These are phyloP conservation scores for Coprinellus micaceus DNA, from an alignment of 768 basidiomycete species.

Conservation along the genomic window DNA sequence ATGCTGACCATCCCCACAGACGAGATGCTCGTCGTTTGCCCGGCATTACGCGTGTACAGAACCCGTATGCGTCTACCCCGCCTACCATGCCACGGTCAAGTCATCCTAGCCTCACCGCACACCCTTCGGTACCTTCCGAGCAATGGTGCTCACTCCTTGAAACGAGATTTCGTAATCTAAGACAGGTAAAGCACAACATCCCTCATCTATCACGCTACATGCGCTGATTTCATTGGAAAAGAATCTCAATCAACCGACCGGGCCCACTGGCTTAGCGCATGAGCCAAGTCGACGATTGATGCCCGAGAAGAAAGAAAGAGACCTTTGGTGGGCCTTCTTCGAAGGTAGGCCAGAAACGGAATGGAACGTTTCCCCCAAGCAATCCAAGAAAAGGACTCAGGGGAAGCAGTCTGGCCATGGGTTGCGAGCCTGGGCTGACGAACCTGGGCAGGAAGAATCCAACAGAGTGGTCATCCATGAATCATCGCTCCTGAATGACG, in stretches of 20 bases:
- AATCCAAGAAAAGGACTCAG: slow-evolving; percentile 25
- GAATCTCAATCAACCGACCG: slow-evolving; percentile 67
- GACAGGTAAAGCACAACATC: slow-evolving; percentile 44
- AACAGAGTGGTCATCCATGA: slow-evolving; percentile 6
- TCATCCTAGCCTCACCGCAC: slow-evolving; percentile 6
- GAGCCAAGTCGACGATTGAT: slow-evolving; percentile 36
- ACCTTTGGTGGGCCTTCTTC: slow-evolving; percentile 78
- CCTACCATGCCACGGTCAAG: slow-evolving; percentile 11
- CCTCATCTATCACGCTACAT: neutral
- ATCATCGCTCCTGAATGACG: slow-evolving; percentile 25
- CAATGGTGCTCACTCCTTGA: slow-evolving; percentile 64
- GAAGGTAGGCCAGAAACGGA: slow-evolving; percentile 62
- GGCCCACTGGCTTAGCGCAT: slow-evolving; percentile 37
- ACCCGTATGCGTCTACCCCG: slow-evolving; percentile 58
- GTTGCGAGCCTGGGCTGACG: slow-evolving; percentile 38
- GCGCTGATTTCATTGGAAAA: slow-evolving; percentile 20
- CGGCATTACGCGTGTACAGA: slow-evolving; percentile 56
- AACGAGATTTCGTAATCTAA: slow-evolving; percentile 60
- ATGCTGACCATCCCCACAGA: slow-evolving; percentile 31
- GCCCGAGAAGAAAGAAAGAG: slow-evolving; percentile 70
- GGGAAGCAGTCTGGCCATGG: slow-evolving; percentile 18
- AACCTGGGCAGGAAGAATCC: slow-evolving; percentile 15
- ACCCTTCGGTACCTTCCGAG: slow-evolving; percentile 51
- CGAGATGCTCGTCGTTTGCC: slow-evolving; percentile 70
- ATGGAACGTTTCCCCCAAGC: slow-evolving; percentile 55